A percentile compares a stretch with the other conserved stretches of the same genome.
phyloP scores from a whole-genome alignment of 2,329 filamentous ascomycete species.

The Exophiala alcalophila region DNA sequence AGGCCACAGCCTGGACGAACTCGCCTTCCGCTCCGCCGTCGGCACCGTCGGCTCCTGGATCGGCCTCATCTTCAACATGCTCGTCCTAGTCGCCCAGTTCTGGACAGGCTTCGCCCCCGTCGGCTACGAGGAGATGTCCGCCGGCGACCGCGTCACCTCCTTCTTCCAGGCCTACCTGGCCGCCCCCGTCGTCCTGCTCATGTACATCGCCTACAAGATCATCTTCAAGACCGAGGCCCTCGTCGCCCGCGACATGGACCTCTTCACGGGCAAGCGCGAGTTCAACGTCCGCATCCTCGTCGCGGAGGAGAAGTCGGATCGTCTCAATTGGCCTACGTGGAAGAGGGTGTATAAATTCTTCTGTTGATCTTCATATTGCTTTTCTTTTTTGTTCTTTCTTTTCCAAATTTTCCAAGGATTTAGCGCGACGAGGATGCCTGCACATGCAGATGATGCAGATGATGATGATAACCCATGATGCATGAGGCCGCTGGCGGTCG shows the following conservation, averaged over 20 bases:
- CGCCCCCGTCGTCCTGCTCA: slow-evolving; percentile 35
- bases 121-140: slow-evolving; percentile 23
- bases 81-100: slow-evolving; percentile 55
- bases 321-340: slow-evolving; percentile 68
- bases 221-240: slow-evolving; percentile 68
- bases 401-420: too few relatives aligned
- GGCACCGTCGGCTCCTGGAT: slow-evolving; percentile 63
- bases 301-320: slow-evolving; percentile 75
- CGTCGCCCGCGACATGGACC: slow-evolving; percentile 71
- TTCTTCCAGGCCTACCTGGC: slow-evolving; percentile 37
- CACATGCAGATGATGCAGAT: too few relatives aligned
- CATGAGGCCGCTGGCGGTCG: too few relatives aligned
- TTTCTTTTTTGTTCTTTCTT: neutral
- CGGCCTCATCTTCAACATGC: slow-evolving; percentile 55
- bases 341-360: slow-evolving; percentile 72
- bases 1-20: slow-evolving; percentile 60
- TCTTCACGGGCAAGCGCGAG: slow-evolving; percentile 80
- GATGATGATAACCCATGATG: too few relatives aligned
- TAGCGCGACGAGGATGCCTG: too few relatives aligned
- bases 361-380: slow-evolving; percentile 50
- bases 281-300: slow-evolving; percentile 76
- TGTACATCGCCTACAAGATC: slow-evolving; percentile 74
- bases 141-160: slow-evolving; percentile 25
- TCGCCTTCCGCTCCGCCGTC: slow-evolving; percentile 60
- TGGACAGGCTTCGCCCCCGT: slow-evolving; percentile 34